A percentile compares a stretch with the other conserved stretches of the same genome.
Conservation (phyloP, 306 rosid genomes). For the Crotalaria pallida region DNA sequence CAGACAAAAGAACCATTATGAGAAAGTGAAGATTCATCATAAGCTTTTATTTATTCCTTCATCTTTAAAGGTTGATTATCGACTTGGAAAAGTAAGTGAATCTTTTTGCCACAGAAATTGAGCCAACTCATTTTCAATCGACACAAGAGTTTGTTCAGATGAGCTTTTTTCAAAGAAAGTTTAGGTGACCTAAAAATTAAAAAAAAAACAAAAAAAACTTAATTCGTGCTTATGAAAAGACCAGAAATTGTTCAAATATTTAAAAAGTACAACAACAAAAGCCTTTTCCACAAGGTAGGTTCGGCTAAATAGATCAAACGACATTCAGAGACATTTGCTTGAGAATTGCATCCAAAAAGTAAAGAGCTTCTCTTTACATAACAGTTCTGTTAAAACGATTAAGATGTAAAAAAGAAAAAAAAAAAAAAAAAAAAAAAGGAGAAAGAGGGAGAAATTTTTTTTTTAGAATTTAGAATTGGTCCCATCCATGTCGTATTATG, state of each 20-base stretch:
- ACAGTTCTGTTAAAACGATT: not conserved
- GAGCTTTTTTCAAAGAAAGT: not conserved
- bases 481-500: too few relatives aligned
- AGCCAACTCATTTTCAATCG: conserved; percentile 7
- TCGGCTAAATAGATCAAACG: not conserved
- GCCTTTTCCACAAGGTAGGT: not conserved
- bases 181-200: not conserved
- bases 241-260: not conserved
- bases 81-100: not conserved
- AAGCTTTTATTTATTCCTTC: not conserved
- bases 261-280: not conserved
- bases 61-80: not conserved
- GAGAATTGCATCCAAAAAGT: not conserved
- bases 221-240: not conserved
- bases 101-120: not conserved
- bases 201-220: not conserved
- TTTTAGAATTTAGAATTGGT: too few relatives aligned
- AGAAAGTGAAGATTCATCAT: not conserved
- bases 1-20: not conserved
- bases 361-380: not conserved
- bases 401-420: not conserved
- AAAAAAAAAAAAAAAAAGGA: too few relatives aligned
- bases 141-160: not conserved
- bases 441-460: too few relatives aligned
- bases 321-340: not conserved